Percentiles rank a stretch among this genome's conserved stretches.
These are phyloP conservation scores for Clausena lansium DNA, from an alignment of 345 rosid genomes.

Conservation along the genomic window DNA sequence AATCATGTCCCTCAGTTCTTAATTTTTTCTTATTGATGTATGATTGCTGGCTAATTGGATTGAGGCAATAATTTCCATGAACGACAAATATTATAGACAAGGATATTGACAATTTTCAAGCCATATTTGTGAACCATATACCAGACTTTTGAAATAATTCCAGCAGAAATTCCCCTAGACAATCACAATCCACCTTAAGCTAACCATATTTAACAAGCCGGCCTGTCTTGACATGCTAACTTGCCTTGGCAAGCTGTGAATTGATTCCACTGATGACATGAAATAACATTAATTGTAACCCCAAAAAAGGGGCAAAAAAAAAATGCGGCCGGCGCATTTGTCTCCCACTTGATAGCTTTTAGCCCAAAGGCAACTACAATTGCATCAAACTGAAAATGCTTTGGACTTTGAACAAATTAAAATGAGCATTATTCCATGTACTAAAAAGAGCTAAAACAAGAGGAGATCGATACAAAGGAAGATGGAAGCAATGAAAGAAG, in stretches of 20 bases:
- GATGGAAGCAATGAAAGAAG: conserved; percentile 8
- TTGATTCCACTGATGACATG: not conserved
- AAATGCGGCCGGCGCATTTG: conserved; percentile 19
- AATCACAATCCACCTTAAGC: not conserved
- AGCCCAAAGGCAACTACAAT: not conserved
- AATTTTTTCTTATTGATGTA: too few species aligned
- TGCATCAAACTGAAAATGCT: not conserved
- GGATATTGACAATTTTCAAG: not conserved
- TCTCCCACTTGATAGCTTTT: not conserved
- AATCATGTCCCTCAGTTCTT: too few species aligned
- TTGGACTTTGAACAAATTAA: not conserved
- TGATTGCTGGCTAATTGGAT: not conserved
- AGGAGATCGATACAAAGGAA: not conserved
- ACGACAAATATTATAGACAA: not conserved
- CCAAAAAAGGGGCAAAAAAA: fast-evolving
- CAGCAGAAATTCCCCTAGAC: not conserved
- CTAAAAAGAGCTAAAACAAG: not conserved
- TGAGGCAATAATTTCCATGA: not conserved
- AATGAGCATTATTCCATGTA: conserved; percentile 1
- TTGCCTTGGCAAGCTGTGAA: not conserved
- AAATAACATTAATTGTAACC: too few species aligned
- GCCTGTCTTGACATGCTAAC: not conserved
- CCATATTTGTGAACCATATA: not conserved
- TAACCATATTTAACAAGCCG: not conserved
- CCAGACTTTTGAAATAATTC: not conserved